Percentiles rank a stretch among this genome's conserved stretches.
These are phyloP conservation scores for Zoysia matrella DNA, from an alignment of 202 grass and related monocot genomes.

Conservation along the genomic window DNA sequence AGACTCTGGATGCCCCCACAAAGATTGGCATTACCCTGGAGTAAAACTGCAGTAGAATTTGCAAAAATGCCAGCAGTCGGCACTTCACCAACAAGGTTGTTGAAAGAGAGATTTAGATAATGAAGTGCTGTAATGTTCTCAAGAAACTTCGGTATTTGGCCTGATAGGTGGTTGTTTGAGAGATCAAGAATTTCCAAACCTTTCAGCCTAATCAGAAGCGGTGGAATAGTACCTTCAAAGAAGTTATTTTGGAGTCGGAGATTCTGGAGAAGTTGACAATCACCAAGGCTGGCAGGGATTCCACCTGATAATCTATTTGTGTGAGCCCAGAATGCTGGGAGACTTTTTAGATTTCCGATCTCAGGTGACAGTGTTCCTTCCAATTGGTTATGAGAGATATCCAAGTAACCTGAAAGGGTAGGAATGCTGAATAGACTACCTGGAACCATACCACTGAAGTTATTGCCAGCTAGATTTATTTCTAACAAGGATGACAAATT, in stretches of 20 bases:
- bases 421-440: constrained; percentile 7
- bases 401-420: not conserved
- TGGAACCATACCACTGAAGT: constrained; percentile 4
- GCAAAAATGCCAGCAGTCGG: constrained; percentile 17
- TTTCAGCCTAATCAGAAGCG: not conserved
- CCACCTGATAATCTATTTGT: constrained; percentile 26
- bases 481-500: not conserved
- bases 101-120: constrained; percentile 24
- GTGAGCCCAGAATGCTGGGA: not conserved
- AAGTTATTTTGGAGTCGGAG: constrained; percentile 34
- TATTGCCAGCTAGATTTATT: not conserved
- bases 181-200: constrained; percentile 28
- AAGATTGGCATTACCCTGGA: constrained; percentile 12
- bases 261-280: constrained; percentile 25
- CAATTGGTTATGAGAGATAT: constrained; percentile 35
- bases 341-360: constrained; percentile 21
- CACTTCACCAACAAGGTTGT: constrained; percentile 18
- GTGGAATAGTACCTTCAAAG: constrained; percentile 16
- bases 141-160: not conserved
- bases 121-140: not conserved
- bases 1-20: constrained; percentile 16
- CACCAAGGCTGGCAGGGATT: constrained; percentile 21
- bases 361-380: constrained; percentile 33
- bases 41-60: constrained; percentile 22
- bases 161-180: constrained; percentile 12